Evolutionary conservation across 2,329 filamentous ascomycete species (phyloP).

Genomic region (Dactylellina cionopaga): DNA sequence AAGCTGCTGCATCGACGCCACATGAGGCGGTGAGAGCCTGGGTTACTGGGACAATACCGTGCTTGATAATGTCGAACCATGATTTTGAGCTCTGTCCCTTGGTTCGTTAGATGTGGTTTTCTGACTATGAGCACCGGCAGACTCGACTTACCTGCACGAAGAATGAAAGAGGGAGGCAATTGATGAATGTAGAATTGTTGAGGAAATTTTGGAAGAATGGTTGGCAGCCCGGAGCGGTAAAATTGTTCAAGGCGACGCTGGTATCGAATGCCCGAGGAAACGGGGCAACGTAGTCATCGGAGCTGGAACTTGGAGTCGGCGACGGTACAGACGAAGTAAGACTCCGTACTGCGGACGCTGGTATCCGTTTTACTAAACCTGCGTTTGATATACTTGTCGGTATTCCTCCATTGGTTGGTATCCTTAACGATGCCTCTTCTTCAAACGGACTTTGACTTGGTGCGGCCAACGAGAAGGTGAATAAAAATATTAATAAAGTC

Average conservation of each 20-base stretch:
- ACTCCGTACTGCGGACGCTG: constrained; percentile 32
- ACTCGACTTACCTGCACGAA: constrained; percentile 74
- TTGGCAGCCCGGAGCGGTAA: constrained; percentile 68
- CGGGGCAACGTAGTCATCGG: constrained; percentile 43
- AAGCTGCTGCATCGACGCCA: constrained; percentile 72
- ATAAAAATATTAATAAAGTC: constrained; percentile 42
- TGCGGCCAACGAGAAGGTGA: constrained; percentile 36
- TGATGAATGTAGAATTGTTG: constrained; percentile 71
- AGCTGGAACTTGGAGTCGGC: constrained; percentile 5
- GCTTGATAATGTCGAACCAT: constrained; percentile 79
- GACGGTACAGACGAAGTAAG: background rate
- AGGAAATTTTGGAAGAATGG: constrained; percentile 76
- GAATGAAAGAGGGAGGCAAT: constrained; percentile 84
- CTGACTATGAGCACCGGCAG: background rate
- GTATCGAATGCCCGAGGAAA: constrained; percentile 50
- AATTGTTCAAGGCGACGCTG: constrained; percentile 64
- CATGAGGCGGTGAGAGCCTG: constrained; percentile 83
- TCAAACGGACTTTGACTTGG: constrained; percentile 46
- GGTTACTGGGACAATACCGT: constrained; percentile 76
- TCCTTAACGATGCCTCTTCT: constrained; percentile 32
- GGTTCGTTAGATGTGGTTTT: constrained; percentile 17
- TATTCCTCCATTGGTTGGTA: background rate
- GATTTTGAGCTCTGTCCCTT: constrained; percentile 75
- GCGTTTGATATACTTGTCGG: constrained; percentile 11
- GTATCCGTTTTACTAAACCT: constrained; percentile 17